Evolutionary conservation across 805 yeast genomes (phyloP), one percentile per base, ranked within the genome.

Genomic region (Alloascoidea africana): DNA sequence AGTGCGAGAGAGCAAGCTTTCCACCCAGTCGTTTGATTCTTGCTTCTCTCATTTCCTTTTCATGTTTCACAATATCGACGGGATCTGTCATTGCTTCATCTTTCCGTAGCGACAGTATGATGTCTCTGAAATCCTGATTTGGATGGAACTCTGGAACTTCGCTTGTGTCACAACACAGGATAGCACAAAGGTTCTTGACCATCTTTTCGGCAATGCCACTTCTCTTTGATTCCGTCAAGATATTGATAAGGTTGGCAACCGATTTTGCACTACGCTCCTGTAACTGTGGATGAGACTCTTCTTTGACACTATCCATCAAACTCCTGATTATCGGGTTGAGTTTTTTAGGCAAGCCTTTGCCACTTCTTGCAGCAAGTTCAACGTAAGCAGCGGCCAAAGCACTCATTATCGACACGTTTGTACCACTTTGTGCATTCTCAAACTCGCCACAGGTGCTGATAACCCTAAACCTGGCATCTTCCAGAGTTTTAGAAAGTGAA

Each of bases 101-200:
- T 47, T 83, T 84, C 39, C 73, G 64, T 46, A 86, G 63, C 1
- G 96, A 84, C 38, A 87, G 58, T 8, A 89, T 78, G 11, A 60
- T 60, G 34, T 70, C 73, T 14, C 56, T 64, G 39, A 66, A 61
- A 11, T 58, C 55, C 30, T 70, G 68, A 46, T 82, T 81, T 34
- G 80, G 76, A 13, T 65, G 63, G 51, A 84, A 91, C 49, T 85
- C 96, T 2, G 98, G 98, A 19, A 89, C 96, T 52, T 87, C 96
- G 2, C 91, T 73, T 0, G 96, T 85, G 53, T 89, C 98, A 19
- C 87, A 96, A 59, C 98, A 91, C 37, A 91, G 53, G 52, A 89
- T 89, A 0, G 89, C 94, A 59, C 95, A 83, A 39, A 93, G 60
- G 51, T 91, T 91, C 53, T 84, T 89, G 34, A 84, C 73, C 44